phyloP scores from a whole-genome alignment of 208 protist genomes.

The Leishmania braziliensis region DNA sequence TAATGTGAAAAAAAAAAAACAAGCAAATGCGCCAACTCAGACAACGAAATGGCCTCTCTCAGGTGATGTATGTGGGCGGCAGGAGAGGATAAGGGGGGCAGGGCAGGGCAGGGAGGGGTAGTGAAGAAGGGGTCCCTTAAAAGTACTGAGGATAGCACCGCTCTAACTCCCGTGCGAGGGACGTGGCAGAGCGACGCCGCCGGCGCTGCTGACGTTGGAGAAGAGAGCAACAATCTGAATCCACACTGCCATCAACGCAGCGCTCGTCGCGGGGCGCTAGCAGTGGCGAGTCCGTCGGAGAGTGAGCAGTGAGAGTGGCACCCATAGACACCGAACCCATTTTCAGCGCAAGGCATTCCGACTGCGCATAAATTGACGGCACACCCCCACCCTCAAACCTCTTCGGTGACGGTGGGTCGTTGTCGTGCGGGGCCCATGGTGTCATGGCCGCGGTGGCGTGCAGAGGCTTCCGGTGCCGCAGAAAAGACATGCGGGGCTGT shows the following conservation, averaged over 20 bases:
- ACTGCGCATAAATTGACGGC: not conserved
- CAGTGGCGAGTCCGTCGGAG: not conserved
- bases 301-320: not conserved
- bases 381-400: not conserved
- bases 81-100: not conserved
- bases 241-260: not conserved
- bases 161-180: constrained; percentile 19
- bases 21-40: not conserved
- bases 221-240: not conserved
- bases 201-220: not conserved
- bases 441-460: not conserved
- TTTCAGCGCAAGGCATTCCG: not conserved
- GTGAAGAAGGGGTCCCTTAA: not conserved
- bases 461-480: not conserved
- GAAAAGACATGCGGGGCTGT: not conserved
- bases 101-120: not conserved
- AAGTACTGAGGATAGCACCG: constrained; percentile 27
- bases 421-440: not conserved
- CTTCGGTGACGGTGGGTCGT: not conserved
- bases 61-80: not conserved
- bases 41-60: not conserved
- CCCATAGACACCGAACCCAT: not conserved
- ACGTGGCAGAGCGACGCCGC: constrained; percentile 7
- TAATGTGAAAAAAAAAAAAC: not conserved
- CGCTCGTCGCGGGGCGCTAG: not conserved